Conservation (phyloP, 495 filamentous ascomycete genomes). For the Daldinia caldariorum region DNA sequence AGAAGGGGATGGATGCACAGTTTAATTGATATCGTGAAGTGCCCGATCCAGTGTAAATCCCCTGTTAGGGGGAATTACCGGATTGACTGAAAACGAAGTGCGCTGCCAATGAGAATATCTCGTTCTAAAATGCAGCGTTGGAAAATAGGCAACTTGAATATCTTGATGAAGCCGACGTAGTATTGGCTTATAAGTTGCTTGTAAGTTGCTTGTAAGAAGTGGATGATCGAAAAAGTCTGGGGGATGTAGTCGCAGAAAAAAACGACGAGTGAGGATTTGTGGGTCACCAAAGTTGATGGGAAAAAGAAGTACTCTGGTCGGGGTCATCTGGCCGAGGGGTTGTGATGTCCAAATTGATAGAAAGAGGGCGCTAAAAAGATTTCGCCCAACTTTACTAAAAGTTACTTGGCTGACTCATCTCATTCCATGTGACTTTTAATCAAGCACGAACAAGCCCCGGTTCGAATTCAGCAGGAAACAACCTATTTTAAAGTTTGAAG, state of each 20-base stretch:
- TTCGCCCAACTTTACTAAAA: conserved; percentile 3
- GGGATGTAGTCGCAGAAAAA: conserved; percentile 35
- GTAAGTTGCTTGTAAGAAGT: conserved; percentile 32
- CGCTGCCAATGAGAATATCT: not conserved
- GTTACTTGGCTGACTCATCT: not conserved
- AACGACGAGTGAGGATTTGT: conserved; percentile 23
- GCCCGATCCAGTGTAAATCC: conserved; percentile 27
- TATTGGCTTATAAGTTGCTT: conserved; percentile 22
- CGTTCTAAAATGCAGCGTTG: not conserved
- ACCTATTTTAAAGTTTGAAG: not conserved
- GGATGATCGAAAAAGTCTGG: conserved; percentile 5
- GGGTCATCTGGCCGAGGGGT: conserved; percentile 28
- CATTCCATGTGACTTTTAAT: not conserved
- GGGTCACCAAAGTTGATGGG: conserved; percentile 17
- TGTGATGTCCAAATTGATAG: not conserved
- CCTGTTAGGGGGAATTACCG: conserved; percentile 24
- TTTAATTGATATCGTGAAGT: conserved; percentile 11
- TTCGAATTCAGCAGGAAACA: conserved; percentile 1
- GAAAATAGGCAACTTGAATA: not conserved
- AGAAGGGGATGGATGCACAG: not conserved
- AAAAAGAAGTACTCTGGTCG: conserved; percentile 3
- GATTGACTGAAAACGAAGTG: conserved; percentile 6
- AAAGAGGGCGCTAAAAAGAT: conserved; percentile 15
- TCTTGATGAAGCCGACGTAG: not conserved
- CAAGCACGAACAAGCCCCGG: not conserved